These are phyloP conservation scores for Chaetoceros tenuissimus DNA, from an alignment of 108 stramenopile genomes.

Conservation along the genomic window DNA sequence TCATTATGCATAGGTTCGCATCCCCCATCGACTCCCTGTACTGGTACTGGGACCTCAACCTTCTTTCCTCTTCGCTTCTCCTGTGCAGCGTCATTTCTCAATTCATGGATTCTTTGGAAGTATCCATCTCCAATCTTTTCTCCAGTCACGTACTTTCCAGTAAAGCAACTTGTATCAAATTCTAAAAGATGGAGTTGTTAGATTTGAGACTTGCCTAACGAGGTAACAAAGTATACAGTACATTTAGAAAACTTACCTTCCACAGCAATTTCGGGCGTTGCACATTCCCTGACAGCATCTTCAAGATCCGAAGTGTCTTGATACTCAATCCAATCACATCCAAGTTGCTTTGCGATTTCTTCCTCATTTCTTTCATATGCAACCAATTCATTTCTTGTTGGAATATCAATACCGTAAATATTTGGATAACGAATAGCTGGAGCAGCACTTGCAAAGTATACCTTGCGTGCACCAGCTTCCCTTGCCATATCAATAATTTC, in stretches of 20 bases:
- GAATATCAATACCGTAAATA: slow-evolving; percentile 99
- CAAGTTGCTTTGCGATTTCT: slow-evolving; percentile 80
- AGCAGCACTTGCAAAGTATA: slow-evolving; percentile 90
- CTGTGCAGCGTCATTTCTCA: slow-evolving; percentile 74
- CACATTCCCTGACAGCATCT: slow-evolving; percentile 42
- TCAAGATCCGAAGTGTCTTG: slow-evolving; percentile 68
- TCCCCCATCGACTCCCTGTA: slow-evolving; percentile 17
- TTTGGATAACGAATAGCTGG: slow-evolving; percentile 98
- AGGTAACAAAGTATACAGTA: neutral
- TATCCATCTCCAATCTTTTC: slow-evolving; percentile 68
- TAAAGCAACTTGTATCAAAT: slow-evolving; percentile 96
- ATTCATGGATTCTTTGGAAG: slow-evolving; percentile 61
- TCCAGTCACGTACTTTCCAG: slow-evolving; percentile 90
- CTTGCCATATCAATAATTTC: slow-evolving; percentile 98
- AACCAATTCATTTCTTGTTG: slow-evolving; percentile 90
- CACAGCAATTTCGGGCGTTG: slow-evolving; percentile 15
- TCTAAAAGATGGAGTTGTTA: slow-evolving; percentile 12
- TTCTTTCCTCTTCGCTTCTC: slow-evolving; percentile 23
- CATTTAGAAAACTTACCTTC: slow-evolving; percentile 6
- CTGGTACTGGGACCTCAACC: neutral
- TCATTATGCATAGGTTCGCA: slow-evolving; percentile 73
- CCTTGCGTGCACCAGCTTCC: slow-evolving; percentile 95
- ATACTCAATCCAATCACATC: slow-evolving; percentile 89
- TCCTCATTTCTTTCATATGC: slow-evolving; percentile 85
- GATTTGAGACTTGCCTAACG: neutral